Evolutionary conservation across 2,329 filamentous ascomycete genomes (phyloP).

Genomic region (Trichoderma harzianum): DNA sequence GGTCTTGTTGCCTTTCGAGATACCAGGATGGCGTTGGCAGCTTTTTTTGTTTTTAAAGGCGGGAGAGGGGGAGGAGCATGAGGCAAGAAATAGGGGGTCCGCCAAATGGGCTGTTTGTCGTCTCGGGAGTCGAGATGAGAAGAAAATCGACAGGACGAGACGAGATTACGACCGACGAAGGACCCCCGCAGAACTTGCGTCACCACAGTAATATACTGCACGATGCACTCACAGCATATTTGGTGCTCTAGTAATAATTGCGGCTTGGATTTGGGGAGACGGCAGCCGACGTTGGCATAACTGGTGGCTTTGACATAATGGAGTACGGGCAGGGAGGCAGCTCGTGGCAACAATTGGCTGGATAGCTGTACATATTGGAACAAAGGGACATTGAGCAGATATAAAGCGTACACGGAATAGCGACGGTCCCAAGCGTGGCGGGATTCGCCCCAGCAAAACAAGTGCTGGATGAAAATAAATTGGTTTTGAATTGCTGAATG

Average conservation of each 20-base stretch:
- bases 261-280: not conserved
- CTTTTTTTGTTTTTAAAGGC: conserved; percentile 26
- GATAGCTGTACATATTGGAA: conserved; percentile 18
- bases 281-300: conserved; percentile 9
- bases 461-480: conserved; percentile 12
- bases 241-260: not conserved
- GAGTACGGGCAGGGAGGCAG: not conserved
- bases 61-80: not conserved
- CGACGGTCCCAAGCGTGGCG: not conserved
- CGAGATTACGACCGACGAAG: not conserved
- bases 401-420: conserved; percentile 4
- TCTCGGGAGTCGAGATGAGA: not conserved
- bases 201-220: not conserved
- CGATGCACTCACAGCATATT: not conserved
- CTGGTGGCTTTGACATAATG: conserved; percentile 7
- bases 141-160: not conserved
- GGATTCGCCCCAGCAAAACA: not conserved
- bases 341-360: conserved; percentile 2
- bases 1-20: conserved; percentile 35
- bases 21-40: conserved; percentile 39
- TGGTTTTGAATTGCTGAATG: not conserved
- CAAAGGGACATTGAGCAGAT: not conserved
- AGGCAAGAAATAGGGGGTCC: not conserved
- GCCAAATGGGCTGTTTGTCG: not conserved
- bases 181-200: not conserved